Base-by-base conservation (phyloP, 2,329 filamentous ascomycete species). In the Stachybotrys echinatus region DNA sequence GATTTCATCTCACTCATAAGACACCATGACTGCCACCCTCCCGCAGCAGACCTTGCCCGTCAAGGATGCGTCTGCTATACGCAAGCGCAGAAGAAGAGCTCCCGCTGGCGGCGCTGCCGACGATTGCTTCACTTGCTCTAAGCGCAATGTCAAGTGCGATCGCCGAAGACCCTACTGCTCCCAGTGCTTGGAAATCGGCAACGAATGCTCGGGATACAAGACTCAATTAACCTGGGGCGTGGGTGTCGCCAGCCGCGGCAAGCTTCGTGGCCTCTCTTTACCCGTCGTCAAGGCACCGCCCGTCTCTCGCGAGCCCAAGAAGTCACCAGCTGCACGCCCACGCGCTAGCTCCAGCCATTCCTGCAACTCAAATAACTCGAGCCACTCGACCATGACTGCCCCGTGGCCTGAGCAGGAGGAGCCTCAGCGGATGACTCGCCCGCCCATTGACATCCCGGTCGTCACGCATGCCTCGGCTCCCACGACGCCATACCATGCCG, bases 171-270 rank as follows among this genome's bases (percentile, higher is more conserved):
- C 92, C 8, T 97, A 96, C 72, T 97, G 94, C 73, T 91, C 91
- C 42, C 92, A 91, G 71, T 99, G 92, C 69, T 81, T 97, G 55
- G 89, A 96, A 60, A 80, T 90, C 56, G 92, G 91, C 56, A 91
- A 90, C 66, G 91, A 95, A 65, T 97, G 92, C 73, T 91, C 89
- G 23, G 92, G 92, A 52, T 97, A 97, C 77, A 95, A 95, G 74
- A 97, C 92, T 17, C 92, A 92, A 60, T 78, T 97, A 70, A 97
- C 92, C 44, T 97, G 92, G 92, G 91, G 91, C 40, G 89, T 96
- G 45, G 92, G 92, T 47, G 92, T 97, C 52, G 92, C 92, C 50
- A 96, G 92, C 71, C 85, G 92, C 62, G 92, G 92, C 65, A 97
- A 97, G 75, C 83, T 97, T 55, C 84, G 92, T 54, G 92, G 92